A percentile compares a stretch with the other conserved stretches of the same genome.
These are phyloP conservation scores for Diddensiella transvaalensis DNA, from an alignment of 805 yeast species.

Conservation along the genomic window DNA sequence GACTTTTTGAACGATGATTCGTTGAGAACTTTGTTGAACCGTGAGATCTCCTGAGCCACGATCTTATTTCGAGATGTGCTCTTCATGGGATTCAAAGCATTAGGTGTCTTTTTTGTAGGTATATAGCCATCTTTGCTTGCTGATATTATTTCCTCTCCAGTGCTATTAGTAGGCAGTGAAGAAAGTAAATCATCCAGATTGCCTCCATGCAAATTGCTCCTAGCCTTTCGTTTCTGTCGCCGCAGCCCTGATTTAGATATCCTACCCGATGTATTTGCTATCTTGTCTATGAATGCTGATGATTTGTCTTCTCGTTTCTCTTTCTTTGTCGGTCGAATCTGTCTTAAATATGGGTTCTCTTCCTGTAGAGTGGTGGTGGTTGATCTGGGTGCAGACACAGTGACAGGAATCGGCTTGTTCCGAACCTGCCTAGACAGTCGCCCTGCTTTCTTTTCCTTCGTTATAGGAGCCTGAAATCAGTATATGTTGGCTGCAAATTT, in stretches of 20 bases:
- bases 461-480: conserved; percentile 3
- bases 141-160: neutral
- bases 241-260: conserved; percentile 24
- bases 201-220: conserved; percentile 12
- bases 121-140: conserved; percentile 12
- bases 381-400: neutral
- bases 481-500: too few species aligned
- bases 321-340: conserved; percentile 20
- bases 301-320: conserved; percentile 23
- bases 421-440: neutral
- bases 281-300: conserved; percentile 12
- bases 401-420: neutral
- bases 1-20: conserved; percentile 20
- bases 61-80: conserved; percentile 20
- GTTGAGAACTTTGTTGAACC: conserved; percentile 22
- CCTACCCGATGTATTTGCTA: conserved; percentile 4
- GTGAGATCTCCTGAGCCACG: conserved; percentile 21
- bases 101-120: conserved; percentile 6
- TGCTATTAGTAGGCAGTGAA: conserved; percentile 18
- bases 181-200: conserved; percentile 19
- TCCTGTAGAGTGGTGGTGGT: conserved; percentile 8
- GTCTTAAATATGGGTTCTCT: conserved; percentile 19
- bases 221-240: conserved; percentile 22
- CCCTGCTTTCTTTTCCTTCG: conserved; percentile 5
- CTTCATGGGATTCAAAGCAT: conserved; percentile 17